Base-by-base conservation (phyloP, 2,329 filamentous ascomycete genomes). In the Colletotrichum gloeosporioides region DNA sequence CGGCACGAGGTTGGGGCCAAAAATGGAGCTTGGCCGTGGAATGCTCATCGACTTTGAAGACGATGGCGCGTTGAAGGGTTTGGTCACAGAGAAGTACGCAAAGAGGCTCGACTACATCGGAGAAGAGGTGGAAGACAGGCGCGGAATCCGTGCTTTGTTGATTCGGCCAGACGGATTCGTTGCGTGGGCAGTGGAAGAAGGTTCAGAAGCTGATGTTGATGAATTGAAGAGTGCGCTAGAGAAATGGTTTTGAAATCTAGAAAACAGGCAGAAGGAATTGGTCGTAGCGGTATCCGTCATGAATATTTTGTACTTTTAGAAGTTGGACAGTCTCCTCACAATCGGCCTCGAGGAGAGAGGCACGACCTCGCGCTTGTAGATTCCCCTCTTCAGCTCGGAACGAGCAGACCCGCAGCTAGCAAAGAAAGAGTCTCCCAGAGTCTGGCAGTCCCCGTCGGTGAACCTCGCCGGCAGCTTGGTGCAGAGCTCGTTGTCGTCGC, bases 131-230 rank as follows among this genome's bases (percentile, higher is more conserved):
- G 78, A 80, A 73, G 78, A 83, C 7, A 67, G 76, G 63, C 75
- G 79, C 9, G 81, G 79, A 1, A 64, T 84, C 9, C 73, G 78
- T 3, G 79, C 80, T 8, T 73, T 84, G 61, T 64, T 85, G 70
- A 71, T 84, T 29, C 80, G 83, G 8, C 82, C 82, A 8, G 83
- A 84, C 78, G 83, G 83, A 0, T 65, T 82, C 69, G 81, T 83
- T 57, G 82, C 81, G n/a, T 84, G 82, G 83, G 67, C 67, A 2
- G 79, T 79, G 8, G 75, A 76, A 6, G 81, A 83, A 59, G 77
- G 74, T 39, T 61, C 59, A 10, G 69, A 78, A 31, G 63, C 68
- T 4, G 73, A 82, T 65, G 6, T 78, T 8, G 77, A 77, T 6
- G 77, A 72, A 53, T 71, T 77, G 13, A 78, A 61, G 27, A 22